A percentile compares a stretch with the other conserved stretches of the same genome.
Conservation (phyloP, 768 basidiomycete genomes). For the Asterophora lycoperdoides region DNA sequence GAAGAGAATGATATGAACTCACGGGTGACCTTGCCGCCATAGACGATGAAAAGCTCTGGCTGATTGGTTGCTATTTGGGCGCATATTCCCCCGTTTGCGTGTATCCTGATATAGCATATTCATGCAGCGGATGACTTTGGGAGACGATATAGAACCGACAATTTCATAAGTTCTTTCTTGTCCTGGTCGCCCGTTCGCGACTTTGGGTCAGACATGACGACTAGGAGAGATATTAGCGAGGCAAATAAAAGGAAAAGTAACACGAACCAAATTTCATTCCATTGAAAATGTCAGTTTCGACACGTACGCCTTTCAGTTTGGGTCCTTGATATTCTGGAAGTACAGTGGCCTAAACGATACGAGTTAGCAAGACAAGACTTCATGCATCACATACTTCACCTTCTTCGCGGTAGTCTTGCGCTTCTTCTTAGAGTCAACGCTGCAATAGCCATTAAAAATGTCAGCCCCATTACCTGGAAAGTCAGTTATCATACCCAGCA, state of each 20-base stretch:
- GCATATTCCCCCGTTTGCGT: constrained; percentile 63
- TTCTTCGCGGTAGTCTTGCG: constrained; percentile 50
- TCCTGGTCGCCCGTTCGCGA: constrained; percentile 63
- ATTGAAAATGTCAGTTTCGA: constrained; percentile 64
- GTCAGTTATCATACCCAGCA: constrained; percentile 34
- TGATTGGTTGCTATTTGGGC: constrained; percentile 58
- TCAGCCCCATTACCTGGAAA: neutral
- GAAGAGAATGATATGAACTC: constrained; percentile 24
- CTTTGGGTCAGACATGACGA: constrained; percentile 73
- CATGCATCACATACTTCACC: constrained; percentile 27
- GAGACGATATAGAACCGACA: constrained; percentile 38
- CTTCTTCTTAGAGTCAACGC: constrained; percentile 47
- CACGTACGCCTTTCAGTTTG: constrained; percentile 53
- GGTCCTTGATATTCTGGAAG: constrained; percentile 65
- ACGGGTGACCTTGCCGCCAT: constrained; percentile 70
- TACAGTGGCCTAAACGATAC: constrained; percentile 43
- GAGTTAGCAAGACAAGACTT: neutral
- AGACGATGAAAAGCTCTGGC: constrained; percentile 53
- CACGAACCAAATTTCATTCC: constrained; percentile 76
- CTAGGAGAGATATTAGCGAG: constrained; percentile 31
- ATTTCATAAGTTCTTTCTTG: constrained; percentile 62
- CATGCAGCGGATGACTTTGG: neutral
- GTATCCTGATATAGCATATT: constrained; percentile 45
- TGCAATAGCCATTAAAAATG: constrained; percentile 14
- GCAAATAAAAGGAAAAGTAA: neutral